These are phyloP conservation scores for Lentinula edodes DNA, from an alignment of 768 basidiomycete species.

Conservation along the genomic window DNA sequence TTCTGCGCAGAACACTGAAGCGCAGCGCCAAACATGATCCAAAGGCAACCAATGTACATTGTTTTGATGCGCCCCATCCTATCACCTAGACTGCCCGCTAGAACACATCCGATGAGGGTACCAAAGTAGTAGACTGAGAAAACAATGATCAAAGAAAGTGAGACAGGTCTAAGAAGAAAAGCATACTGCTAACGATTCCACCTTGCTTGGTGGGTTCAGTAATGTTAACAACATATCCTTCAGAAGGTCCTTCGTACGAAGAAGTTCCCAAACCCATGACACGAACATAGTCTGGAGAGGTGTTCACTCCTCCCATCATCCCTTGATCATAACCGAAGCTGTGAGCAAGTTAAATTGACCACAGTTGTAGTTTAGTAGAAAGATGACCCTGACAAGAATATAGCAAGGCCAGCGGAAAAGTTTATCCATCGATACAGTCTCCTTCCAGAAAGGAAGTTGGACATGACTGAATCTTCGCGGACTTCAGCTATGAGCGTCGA, in stretches of 20 bases:
- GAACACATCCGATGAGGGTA: conserved; percentile 33
- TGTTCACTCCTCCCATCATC: conserved; percentile 45
- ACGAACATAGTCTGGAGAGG: conserved; percentile 36
- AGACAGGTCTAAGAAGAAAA: background rate
- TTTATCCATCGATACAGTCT: conserved; percentile 22
- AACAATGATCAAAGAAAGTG: background rate
- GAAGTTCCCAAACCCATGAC: conserved; percentile 35
- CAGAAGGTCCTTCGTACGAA: conserved; percentile 31
- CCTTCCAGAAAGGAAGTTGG: conserved; percentile 11
- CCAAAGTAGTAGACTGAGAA: conserved; percentile 34
- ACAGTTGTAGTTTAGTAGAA: background rate
- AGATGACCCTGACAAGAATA: conserved; percentile 21
- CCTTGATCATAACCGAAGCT: conserved; percentile 46
- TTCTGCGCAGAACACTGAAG: conserved; percentile 39
- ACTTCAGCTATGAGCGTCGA: too few species aligned
- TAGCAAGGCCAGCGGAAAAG: conserved; percentile 24
- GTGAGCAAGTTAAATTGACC: background rate
- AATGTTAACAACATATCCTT: conserved; percentile 37
- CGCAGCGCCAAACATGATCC: conserved; percentile 36
- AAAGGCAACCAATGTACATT: conserved; percentile 32
- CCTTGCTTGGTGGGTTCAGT: conserved; percentile 38
- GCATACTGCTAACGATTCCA: conserved; percentile 37
- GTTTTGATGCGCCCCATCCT: conserved; percentile 34
- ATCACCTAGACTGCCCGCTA: conserved; percentile 36
- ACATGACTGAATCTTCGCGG: background rate